These are phyloP conservation scores for Cinchona pubescens DNA, from an alignment of 257 asterid species.

Conservation along the genomic window DNA sequence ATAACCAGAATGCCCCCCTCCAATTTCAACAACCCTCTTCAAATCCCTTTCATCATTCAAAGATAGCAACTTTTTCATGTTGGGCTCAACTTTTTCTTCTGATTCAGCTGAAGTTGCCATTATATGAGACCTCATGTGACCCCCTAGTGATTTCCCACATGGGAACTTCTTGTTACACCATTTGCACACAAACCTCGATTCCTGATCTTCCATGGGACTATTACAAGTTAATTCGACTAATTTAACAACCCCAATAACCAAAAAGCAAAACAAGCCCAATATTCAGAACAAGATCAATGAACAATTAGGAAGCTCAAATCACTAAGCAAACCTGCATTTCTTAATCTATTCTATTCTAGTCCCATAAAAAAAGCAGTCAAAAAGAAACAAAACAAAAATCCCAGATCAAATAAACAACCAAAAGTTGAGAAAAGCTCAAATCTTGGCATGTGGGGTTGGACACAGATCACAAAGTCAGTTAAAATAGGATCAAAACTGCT, in stretches of 20 bases:
- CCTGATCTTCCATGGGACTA: slow-evolving; percentile 25
- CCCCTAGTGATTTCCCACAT: slow-evolving; percentile 86
- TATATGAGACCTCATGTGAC: slow-evolving; percentile 83
- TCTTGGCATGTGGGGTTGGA: slow-evolving; percentile 41
- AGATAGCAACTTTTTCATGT: slow-evolving; percentile 34
- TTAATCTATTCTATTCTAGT: slow-evolving; percentile 15
- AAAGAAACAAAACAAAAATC: slow-evolving; percentile 17
- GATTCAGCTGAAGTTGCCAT: slow-evolving; percentile 59
- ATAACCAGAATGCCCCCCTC: slow-evolving; percentile 51
- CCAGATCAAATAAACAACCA: slow-evolving; percentile 38
- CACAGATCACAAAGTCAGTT: slow-evolving; percentile 52
- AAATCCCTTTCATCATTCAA: slow-evolving; percentile 20
- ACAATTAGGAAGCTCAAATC: slow-evolving; percentile 23
- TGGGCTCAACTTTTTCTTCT: slow-evolving; percentile 35
- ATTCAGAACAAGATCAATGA: slow-evolving; percentile 23
- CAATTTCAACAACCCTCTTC: slow-evolving; percentile 35
- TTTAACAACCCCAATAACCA: slow-evolving; percentile 21
- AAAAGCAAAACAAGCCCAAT: slow-evolving; percentile 6
- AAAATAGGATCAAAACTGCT: slow-evolving; percentile 25
- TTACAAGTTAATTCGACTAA: neutral
- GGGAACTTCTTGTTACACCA: slow-evolving; percentile 61
- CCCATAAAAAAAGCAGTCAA: slow-evolving; percentile 16
- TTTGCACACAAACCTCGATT: slow-evolving; percentile 31
- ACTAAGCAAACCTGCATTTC: slow-evolving; percentile 28
- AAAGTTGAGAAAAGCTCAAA: slow-evolving; percentile 28